Base-by-base conservation (phyloP, 31 red algal species). In the Endocladia muricata region DNA sequence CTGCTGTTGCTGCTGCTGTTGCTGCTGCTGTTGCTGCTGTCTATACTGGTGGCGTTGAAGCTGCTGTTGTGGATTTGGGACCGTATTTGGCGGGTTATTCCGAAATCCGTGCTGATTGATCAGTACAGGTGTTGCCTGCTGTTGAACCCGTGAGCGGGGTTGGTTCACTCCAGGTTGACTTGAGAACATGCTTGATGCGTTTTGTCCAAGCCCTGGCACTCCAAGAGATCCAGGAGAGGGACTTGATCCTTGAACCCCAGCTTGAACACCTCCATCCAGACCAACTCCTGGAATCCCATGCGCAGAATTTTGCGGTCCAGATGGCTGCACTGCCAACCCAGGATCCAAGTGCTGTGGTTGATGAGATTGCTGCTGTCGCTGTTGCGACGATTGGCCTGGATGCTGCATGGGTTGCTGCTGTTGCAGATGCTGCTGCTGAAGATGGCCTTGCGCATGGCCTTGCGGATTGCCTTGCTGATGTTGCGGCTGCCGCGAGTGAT, bases 401-500 rank as follows among this genome's bases (percentile, higher is more conserved):
- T 57, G 78, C 37, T 54, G 68, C 37, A 48, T 49, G 31, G 38
- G 64, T 30, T 63, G 74, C 6, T 32, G 30, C 8, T 42, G 52
- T 11, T 61, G 52, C 17, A 47, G 38, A 30, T 83, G 67, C 29
- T 44, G 67, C 2, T 23, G 29, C 6, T 29, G n/a, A 3, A 62
- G 76, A 17, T 66, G 34, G 19, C 51, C 57, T 17, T 78, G 76
- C 11, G 47, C 61, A n/a, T 70, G 63, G 41, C 70, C 63, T 11
- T 70, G 77, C 9, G 41, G 76, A 36, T 73, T 66, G 4, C 73
- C 68, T 63, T 73, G 68, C 22, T 64, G 66, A 11, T 59, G 68
- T 8, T 22, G 43, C 29, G 49, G 55, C 4, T 23, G 28, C 55
- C 66, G 75, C 4, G 62, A 60, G 19, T 78, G 75, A 30, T 78